Conservation (phyloP, 768 basidiomycete species). For the Boletus sp. region DNA sequence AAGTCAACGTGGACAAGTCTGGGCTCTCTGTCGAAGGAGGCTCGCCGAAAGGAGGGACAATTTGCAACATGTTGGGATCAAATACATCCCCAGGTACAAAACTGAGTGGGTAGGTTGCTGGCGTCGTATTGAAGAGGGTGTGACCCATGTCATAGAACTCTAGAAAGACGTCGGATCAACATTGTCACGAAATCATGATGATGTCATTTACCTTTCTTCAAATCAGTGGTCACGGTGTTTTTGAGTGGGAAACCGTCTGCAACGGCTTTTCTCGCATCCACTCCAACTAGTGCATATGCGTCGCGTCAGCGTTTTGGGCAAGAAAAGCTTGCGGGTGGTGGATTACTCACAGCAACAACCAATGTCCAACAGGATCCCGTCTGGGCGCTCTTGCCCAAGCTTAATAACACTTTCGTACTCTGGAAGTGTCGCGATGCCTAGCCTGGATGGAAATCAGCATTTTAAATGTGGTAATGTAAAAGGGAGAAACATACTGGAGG, state of each 20-base stretch:
- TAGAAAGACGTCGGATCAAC: slow-evolving; percentile 16
- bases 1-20: slow-evolving; percentile 33
- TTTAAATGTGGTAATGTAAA: neutral
- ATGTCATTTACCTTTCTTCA: slow-evolving; percentile 31
- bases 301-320: neutral
- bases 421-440: slow-evolving; percentile 9
- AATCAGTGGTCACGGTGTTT: slow-evolving; percentile 39
- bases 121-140: slow-evolving; percentile 54
- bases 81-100: slow-evolving; percentile 59
- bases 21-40: slow-evolving; percentile 25
- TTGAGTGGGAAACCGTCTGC: slow-evolving; percentile 42
- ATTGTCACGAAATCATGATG: neutral
- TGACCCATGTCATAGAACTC: slow-evolving; percentile 60
- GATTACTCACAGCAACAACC: slow-evolving; percentile 42
- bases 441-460: slow-evolving; percentile 1
- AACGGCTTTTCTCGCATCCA: slow-evolving; percentile 39
- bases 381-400: slow-evolving; percentile 35
- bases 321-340: neutral
- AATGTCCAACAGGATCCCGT: slow-evolving; percentile 42
- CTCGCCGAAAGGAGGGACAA: slow-evolving; percentile 29
- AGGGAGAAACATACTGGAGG: slow-evolving; percentile 11
- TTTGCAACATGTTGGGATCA: slow-evolving; percentile 40
- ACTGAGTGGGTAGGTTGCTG: slow-evolving; percentile 45
- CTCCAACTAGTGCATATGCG: slow-evolving; percentile 15
- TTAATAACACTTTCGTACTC: slow-evolving; percentile 29